These are phyloP conservation scores for Entophlyctis luteolus DNA, from an alignment of 192 early-diverging fungal species.

Conservation along the genomic window DNA sequence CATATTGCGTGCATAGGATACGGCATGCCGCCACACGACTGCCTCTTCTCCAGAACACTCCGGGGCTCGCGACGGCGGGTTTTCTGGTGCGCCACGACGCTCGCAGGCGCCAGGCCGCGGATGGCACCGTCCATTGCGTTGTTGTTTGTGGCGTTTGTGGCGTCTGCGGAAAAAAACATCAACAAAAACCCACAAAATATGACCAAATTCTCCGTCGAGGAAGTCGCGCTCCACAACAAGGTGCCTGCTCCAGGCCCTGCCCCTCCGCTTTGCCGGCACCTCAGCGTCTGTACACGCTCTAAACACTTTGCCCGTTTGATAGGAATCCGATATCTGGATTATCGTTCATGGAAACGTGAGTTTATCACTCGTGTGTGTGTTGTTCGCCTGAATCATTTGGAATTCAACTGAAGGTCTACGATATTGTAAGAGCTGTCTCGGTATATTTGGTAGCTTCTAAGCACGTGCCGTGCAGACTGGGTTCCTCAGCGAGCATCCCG, in stretches of 20 bases:
- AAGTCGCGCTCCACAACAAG: conserved; percentile 29
- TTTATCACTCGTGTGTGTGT: background rate
- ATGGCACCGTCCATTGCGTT: too few relatives aligned
- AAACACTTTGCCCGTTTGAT: background rate
- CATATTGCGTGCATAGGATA: too few relatives aligned
- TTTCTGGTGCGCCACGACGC: too few relatives aligned
- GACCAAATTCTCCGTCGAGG: conserved; percentile 7
- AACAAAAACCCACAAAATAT: too few relatives aligned
- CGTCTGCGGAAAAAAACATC: too few relatives aligned
- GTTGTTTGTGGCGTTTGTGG: too few relatives aligned
- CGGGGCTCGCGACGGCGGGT: too few relatives aligned
- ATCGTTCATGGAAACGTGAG: conserved; percentile 27
- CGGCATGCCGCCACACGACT: too few relatives aligned
- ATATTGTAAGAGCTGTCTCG: conserved; percentile 4
- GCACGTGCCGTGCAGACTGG: background rate
- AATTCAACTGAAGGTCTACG: conserved; percentile 14
- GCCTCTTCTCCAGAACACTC: too few relatives aligned
- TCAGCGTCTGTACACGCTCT: background rate
- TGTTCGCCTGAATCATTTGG: background rate
- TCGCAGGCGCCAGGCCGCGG: too few relatives aligned
- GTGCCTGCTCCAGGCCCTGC: too few relatives aligned
- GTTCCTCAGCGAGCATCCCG: conserved; percentile 36
- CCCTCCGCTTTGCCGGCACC: background rate
- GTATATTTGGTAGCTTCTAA: background rate
- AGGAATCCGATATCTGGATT: conserved; percentile 28